Evolutionary conservation across 1,284 basidiomycete species (phyloP).

Genomic region (Ustilago sp.): DNA sequence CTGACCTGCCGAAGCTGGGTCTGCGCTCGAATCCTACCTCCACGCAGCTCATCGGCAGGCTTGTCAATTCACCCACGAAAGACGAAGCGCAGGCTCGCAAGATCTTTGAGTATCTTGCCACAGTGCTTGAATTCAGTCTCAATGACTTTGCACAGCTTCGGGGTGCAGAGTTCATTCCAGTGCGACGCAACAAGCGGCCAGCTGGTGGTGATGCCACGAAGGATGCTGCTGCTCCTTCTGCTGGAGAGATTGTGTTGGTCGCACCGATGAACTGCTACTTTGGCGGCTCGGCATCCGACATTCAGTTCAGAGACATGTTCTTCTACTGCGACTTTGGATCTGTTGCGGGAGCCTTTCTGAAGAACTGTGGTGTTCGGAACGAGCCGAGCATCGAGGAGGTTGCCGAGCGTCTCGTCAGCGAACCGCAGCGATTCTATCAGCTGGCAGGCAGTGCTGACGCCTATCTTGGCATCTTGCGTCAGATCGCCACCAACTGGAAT

Average conservation of each 20-base stretch:
- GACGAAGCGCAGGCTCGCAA: constrained; percentile 75
- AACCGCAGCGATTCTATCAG: constrained; percentile 78
- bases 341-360: constrained; percentile 82
- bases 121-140: constrained; percentile 64
- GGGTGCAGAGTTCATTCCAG: constrained; percentile 58
- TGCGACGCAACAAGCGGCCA: constrained; percentile 27
- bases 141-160: constrained; percentile 49
- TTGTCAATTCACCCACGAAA: constrained; percentile 77
- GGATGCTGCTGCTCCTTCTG: constrained; percentile 2
- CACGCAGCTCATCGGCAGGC: constrained; percentile 75
- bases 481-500: constrained; percentile 82
- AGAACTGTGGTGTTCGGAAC: constrained; percentile 85
- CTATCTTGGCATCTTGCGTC: constrained; percentile 81
- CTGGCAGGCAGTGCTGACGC: constrained; percentile 77
- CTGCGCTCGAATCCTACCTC: constrained; percentile 81
- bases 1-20: constrained; percentile 77
- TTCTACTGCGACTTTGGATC: constrained; percentile 87
- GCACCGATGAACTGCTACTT: constrained; percentile 75
- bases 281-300: constrained; percentile 42
- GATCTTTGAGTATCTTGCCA: constrained; percentile 83
- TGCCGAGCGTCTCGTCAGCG: constrained; percentile 64
- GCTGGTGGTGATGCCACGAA: constrained; percentile 8
- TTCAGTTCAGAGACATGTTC: constrained; percentile 73
- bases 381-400: constrained; percentile 88
- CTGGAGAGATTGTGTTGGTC: constrained; percentile 41